Conservation (phyloP, 2,329 filamentous ascomycete genomes). For the Pseudophaeomoniella oleicola region DNA sequence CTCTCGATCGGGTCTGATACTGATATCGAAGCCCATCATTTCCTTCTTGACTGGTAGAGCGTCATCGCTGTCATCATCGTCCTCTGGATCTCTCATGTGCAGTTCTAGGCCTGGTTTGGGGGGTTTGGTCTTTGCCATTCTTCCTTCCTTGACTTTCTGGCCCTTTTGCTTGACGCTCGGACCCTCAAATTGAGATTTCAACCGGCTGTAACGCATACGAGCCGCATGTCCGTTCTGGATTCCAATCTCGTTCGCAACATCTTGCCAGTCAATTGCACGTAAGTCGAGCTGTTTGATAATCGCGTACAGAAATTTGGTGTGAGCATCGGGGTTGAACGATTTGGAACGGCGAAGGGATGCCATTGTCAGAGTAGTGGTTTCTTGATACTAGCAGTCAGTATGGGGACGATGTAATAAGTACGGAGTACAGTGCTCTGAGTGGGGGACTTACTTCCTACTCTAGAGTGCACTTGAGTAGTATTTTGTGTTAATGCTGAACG, state of each 20-base stretch:
- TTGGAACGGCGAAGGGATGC: conserved; percentile 23
- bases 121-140: conserved; percentile 4
- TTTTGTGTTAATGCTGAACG: background rate
- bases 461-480: conserved; percentile 21
- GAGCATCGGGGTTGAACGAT: conserved; percentile 32
- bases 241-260: conserved; percentile 32
- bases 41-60: background rate
- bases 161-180: conserved; percentile 11
- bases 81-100: background rate
- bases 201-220: conserved; percentile 41
- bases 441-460: too few species aligned
- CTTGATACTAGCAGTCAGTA: too few species aligned
- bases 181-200: conserved; percentile 38
- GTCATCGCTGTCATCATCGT: background rate
- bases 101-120: background rate
- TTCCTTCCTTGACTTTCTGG: conserved; percentile 6
- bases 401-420: too few species aligned
- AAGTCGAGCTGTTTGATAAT: conserved; percentile 41
- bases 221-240: conserved; percentile 44
- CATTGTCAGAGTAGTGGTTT: too few species aligned
- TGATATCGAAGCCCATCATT: background rate
- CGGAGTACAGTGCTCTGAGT: too few species aligned
- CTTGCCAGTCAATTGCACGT: conserved; percentile 38
- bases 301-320: conserved; percentile 38
- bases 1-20: too few species aligned